Percentiles rank a stretch among this genome's conserved stretches.
Evolutionary conservation across 2,329 filamentous ascomycete species (phyloP).

Genomic region (Plenodomus tracheiphilus): DNA sequence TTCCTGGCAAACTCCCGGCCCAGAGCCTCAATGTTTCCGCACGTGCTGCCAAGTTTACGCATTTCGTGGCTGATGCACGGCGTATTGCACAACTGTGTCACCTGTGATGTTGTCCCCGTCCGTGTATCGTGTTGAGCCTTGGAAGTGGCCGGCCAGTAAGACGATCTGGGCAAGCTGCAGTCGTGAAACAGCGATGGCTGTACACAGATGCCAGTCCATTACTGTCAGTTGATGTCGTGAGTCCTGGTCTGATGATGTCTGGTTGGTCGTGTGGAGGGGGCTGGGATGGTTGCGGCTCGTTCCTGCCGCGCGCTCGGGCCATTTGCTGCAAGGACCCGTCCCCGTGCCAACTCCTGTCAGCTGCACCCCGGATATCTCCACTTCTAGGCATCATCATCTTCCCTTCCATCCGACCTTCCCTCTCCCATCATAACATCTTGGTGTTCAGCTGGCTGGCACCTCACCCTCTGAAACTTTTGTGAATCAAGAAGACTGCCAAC

Average conservation of each 20-base stretch:
- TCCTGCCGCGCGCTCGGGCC: not conserved
- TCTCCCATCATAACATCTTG: slow-evolving; percentile 9
- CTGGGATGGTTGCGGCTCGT: not conserved
- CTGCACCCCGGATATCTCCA: slow-evolving; percentile 27
- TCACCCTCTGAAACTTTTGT: not conserved
- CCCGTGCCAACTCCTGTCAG: slow-evolving; percentile 14
- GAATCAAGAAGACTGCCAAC: not conserved
- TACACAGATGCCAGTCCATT: too few species aligned
- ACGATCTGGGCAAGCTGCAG: too few species aligned
- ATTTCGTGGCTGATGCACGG: not conserved
- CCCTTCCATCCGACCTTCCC: slow-evolving; percentile 11
- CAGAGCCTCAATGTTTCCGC: not conserved
- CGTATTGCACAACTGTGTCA: not conserved
- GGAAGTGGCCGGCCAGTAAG: not conserved
- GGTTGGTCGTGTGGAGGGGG: too few species aligned
- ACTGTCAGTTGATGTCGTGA: too few species aligned
- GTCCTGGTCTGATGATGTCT: too few species aligned
- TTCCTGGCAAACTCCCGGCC: not conserved
- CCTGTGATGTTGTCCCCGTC: not conserved
- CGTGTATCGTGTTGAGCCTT: not conserved
- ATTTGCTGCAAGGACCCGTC: slow-evolving; percentile 2
- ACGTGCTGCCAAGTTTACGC: not conserved
- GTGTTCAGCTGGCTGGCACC: slow-evolving; percentile 32
- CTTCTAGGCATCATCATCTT: slow-evolving; percentile 18
- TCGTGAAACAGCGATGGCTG: too few species aligned